Base-by-base conservation (phyloP, 75 land plant species). In the Picea glauca region DNA sequence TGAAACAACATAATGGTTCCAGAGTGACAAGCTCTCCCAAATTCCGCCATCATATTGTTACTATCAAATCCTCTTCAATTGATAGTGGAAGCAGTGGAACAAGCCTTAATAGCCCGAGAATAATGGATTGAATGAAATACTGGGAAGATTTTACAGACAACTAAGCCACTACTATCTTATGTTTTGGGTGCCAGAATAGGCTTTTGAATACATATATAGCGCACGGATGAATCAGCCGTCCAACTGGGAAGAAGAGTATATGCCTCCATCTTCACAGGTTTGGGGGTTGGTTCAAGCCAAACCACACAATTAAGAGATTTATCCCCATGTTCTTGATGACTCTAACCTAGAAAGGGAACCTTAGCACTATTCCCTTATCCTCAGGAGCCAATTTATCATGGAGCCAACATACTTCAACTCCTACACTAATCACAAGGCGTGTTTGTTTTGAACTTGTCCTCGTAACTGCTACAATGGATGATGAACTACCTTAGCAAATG, bases 21-120 rank as follows among this genome's bases (percentile, higher is more conserved):
- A 72, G 60, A 50, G 79, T 85, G n/a, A 18, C 61, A 21, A 80
- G 58, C 30, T 59, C 85, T 20, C 77, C 82, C 62, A 86, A 74
- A 60, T 74, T 74, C 50, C 81, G 64, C 76, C 82, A 78, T 33
- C 57, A 65, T 23, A 78, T 78, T 30, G 58, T 80, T 58, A 81
- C 80, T 62, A 15, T 78, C 58, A 81, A 65, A 60, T 61, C 83
- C 30, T 80, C 81, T 13, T 77, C 78, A 50, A 62, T 77, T 77
- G 78, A 77, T 33, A 77, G 78, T 62, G 78, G 78, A 32, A 77
- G 78, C 73, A 77, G 78, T 60, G 78, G 78, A 77, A 54, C 76
- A 11, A 74, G 76, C 76, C 56, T 74, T 56, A 74, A n/a, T 15
- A 74, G 76, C 58, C 76, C 58, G 2, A 30, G 33, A 15, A 13